Percentiles rank a stretch among this genome's conserved stretches.
phyloP scores from a whole-genome alignment of 805 yeast species.

The Sungouiella thailandica region DNA sequence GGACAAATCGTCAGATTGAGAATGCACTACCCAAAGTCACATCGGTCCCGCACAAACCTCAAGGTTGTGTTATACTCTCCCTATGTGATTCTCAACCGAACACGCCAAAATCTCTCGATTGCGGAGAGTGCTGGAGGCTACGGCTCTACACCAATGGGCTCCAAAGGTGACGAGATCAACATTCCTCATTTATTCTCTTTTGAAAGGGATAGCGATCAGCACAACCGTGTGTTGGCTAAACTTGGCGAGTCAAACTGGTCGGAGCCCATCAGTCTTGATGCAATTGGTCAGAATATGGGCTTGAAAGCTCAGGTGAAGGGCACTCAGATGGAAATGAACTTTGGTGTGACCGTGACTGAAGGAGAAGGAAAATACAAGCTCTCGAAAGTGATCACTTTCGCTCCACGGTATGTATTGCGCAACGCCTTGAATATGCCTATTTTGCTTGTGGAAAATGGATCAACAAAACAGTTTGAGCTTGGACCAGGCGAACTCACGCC shows the following conservation, averaged over 20 bases:
- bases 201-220: constrained; percentile 49
- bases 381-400: constrained; percentile 70
- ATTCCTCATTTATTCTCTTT: constrained; percentile 84
- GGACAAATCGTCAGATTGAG: constrained; percentile 65
- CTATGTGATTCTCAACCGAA: constrained; percentile 75
- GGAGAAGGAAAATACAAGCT: constrained; percentile 81
- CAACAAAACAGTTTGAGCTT: constrained; percentile 45
- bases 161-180: constrained; percentile 14
- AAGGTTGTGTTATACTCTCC: constrained; percentile 76
- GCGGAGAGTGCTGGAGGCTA: constrained; percentile 46
- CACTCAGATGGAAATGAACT: constrained; percentile 55
- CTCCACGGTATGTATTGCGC: constrained; percentile 77
- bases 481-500: constrained; percentile 49
- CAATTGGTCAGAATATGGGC: constrained; percentile 77
- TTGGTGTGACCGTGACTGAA: constrained; percentile 72
- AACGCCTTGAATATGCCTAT: constrained; percentile 57
- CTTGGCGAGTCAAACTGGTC: constrained; percentile 72
- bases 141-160: constrained; percentile 4
- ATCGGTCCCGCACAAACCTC: constrained; percentile 52
- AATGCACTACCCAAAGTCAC: constrained; percentile 55
- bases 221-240: constrained; percentile 60
- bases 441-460: constrained; percentile 63
- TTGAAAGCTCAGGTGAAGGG: constrained; percentile 42
- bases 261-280: constrained; percentile 74
- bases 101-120: constrained; percentile 61